Evolutionary conservation across 306 rosid species (phyloP), one percentile per base, ranked within the genome.

Genomic region (Sophora flavescens): DNA sequence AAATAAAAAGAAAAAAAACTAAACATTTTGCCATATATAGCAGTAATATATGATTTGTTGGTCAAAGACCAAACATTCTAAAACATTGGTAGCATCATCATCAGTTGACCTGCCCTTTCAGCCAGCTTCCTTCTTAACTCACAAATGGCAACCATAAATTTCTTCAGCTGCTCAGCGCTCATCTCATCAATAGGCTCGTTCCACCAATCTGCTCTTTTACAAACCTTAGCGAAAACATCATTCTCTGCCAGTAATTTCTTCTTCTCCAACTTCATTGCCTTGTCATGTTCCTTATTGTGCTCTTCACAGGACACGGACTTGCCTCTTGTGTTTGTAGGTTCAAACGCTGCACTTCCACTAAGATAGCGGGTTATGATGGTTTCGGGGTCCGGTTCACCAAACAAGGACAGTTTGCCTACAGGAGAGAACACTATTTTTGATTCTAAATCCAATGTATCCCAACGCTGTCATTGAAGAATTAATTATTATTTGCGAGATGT

Each of bases 301-400:
- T 87, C 83, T 1, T 51, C 72, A 1, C n/a, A 53, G 0, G 67
- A 51, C 17, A 17, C 32, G 6, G 41, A 14, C 2, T 42, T 41
- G 8, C 47, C 12, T 41, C 10, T 8, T 41, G 2, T 12, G 3
- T 41, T 16, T 8, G 42, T 0, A 3, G 68, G 14, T 0, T 42
- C 72, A 5, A 70, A 10, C 1, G 39, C 58, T 0, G 56, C 8
- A 0, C 14, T 6, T 33, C 76, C 81, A 5, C 15, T 6, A 15
- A 75, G 67, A 44, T 80, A 87, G 14, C 82, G 83, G 4, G 26
- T 4, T 53, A 89, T 9, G 42, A 85, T 66, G 2, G 65, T 9
- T 0, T 87, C 88, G 0, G 74, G 32, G 41, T 39, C 52, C 0
- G 93, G 89, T 5, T 85, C 80, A 1, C 87, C 84, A 18, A 83